A percentile compares a stretch with the other conserved stretches of the same genome.
These are phyloP conservation scores for Zasmidium citrigriseum DNA, from an alignment of 2,329 filamentous ascomycete species.

Conservation along the genomic window DNA sequence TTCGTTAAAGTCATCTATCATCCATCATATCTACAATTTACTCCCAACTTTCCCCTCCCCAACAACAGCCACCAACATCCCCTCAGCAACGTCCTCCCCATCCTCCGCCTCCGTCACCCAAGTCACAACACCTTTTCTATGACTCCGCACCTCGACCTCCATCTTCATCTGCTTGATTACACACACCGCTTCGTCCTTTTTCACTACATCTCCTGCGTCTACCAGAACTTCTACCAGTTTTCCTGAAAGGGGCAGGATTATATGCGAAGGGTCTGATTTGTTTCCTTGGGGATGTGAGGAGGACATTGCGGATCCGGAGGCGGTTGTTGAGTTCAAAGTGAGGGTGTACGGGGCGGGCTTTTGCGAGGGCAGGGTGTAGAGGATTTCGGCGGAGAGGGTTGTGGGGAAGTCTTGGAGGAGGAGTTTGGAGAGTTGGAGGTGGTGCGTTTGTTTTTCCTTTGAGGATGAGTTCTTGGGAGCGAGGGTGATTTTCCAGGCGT, in stretches of 20 bases:
- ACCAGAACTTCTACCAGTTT: slow-evolving; percentile 62
- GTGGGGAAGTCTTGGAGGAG: slow-evolving; percentile 62
- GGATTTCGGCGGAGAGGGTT: slow-evolving; percentile 55
- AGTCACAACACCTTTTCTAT: slow-evolving; percentile 48
- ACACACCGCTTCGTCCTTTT: slow-evolving; percentile 55
- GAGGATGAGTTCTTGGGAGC: slow-evolving; percentile 10
- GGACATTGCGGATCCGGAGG: slow-evolving; percentile 39
- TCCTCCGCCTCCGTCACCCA: slow-evolving; percentile 58
- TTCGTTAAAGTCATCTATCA: neutral
- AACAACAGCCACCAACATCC: slow-evolving; percentile 54
- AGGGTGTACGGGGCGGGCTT: slow-evolving; percentile 43
- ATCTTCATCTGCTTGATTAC: slow-evolving; percentile 70
- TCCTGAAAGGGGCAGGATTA: slow-evolving; percentile 59
- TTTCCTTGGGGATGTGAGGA: slow-evolving; percentile 52
- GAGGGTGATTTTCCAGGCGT: slow-evolving; percentile 27
- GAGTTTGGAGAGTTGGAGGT: slow-evolving; percentile 56
- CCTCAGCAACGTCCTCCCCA: slow-evolving; percentile 58
- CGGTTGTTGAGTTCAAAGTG: slow-evolving; percentile 46
- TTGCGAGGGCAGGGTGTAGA: slow-evolving; percentile 44
- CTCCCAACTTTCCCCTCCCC: slow-evolving; percentile 26
- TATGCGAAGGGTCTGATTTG: slow-evolving; percentile 51
- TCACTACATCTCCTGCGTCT: slow-evolving; percentile 51
- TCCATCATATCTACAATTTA: slow-evolving; percentile 22
- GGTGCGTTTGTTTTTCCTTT: slow-evolving; percentile 41
- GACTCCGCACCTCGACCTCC: slow-evolving; percentile 63